Base-by-base conservation (phyloP, 1,284 basidiomycete genomes). In the Moesziomyces sp. region DNA sequence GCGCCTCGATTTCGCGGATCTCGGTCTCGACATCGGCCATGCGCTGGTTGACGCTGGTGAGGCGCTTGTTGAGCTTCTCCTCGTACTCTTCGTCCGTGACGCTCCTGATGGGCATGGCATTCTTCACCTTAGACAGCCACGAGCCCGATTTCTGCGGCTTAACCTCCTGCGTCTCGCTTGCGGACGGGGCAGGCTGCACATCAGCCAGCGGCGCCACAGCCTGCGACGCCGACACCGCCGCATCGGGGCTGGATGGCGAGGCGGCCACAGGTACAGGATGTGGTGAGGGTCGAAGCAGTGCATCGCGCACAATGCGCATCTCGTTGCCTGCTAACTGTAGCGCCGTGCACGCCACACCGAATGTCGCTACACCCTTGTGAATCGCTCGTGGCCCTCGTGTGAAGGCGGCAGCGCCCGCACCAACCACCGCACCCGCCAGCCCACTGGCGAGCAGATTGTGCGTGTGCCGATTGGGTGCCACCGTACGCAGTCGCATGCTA, bases 81-180 rank as follows among this genome's bases (percentile, higher is more conserved):
- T 75, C 71, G 44, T 77, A 77, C 64, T 77, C 72, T 43, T 77
- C 63, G 46, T 77, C 73, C 40, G 72, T 65, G 21, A 77, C 54
- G 46, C 62, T 67, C n/a, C 61, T 24, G 40, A 77, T 65, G 43
- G 75, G 75, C 58, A 74, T 60, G 6, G 46, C 47, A 2, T 30
- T 47, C 26, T 63, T 65, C 28, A 74, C 50, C 40, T 64, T 60
- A 8, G n/a, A 23, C 26, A 68, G 38, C 59, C 58, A 74, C 14
- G 42, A 51, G 30, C 5, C 33, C 14, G 55, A n/a, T 19, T 56
- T 14, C 19, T n/a, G 13, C 33, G 21, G 30, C 42, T 46, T 35
- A 0, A 24, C 14, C 23, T 44, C 28, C 13, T 40, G 10, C 38
- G 52, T 23, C 43, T 10, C 38, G 28, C 28, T 16, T 19, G 46